phyloP scores from a whole-genome alignment of 2,329 filamentous ascomycete species.

The Aspergillus fructus region DNA sequence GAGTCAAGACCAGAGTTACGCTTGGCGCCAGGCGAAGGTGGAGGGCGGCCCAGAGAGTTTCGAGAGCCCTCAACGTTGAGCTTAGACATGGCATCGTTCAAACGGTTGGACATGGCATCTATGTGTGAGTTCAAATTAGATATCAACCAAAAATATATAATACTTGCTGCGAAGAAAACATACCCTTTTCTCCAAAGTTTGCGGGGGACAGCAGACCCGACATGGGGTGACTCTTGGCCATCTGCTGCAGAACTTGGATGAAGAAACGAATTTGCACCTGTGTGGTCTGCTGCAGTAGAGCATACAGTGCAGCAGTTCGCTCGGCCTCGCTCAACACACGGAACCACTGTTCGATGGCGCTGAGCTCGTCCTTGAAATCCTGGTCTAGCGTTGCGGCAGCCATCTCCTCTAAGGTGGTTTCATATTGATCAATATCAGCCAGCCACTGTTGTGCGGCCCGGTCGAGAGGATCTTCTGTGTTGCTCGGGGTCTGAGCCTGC shows the following conservation, averaged over 20 bases:
- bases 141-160: background rate
- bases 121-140: slow-evolving; percentile 16
- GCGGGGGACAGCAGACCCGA: slow-evolving; percentile 91
- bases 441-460: slow-evolving; percentile 98
- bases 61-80: slow-evolving; percentile 82
- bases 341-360: slow-evolving; percentile 99
- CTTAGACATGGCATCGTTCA: slow-evolving; percentile 96
- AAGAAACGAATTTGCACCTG: slow-evolving; percentile 99
- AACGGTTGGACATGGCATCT: slow-evolving; percentile 96
- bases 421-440: slow-evolving; percentile 97
- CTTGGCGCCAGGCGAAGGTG: slow-evolving; percentile 75
- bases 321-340: slow-evolving; percentile 95
- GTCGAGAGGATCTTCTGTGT: slow-evolving; percentile 81
- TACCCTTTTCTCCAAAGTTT: slow-evolving; percentile 91
- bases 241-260: slow-evolving; percentile 97
- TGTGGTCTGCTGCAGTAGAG: slow-evolving; percentile 94
- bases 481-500: slow-evolving; percentile 65
- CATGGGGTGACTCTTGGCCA: slow-evolving; percentile 98
- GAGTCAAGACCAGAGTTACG: slow-evolving; percentile 92
- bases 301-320: slow-evolving; percentile 91
- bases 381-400: slow-evolving; percentile 97
- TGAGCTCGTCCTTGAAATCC: slow-evolving; percentile 98
- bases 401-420: slow-evolving; percentile 99
- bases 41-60: slow-evolving; percentile 80
- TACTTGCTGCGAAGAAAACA: slow-evolving; percentile 20